Evolutionary conservation across 495 filamentous ascomycete species (phyloP).

Genomic region (Trichoderma virens): DNA sequence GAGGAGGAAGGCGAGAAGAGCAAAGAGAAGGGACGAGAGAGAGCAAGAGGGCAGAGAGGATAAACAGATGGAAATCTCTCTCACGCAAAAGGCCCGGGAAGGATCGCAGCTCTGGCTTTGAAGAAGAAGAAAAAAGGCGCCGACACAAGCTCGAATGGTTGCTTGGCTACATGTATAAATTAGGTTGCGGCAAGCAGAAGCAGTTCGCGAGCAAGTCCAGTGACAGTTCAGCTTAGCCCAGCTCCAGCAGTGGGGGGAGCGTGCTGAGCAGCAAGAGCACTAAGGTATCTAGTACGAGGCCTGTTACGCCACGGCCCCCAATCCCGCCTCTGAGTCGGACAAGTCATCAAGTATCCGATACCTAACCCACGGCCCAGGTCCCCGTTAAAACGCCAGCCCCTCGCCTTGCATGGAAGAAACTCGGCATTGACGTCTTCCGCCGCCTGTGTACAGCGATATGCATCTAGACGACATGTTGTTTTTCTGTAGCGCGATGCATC

Average conservation of each 20-base stretch:
- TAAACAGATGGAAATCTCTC: not conserved
- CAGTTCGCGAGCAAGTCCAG: constrained; percentile 5
- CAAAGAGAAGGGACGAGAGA: not conserved
- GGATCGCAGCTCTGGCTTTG: not conserved
- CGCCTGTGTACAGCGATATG: not conserved
- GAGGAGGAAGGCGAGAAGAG: not conserved
- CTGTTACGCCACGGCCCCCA: not conserved
- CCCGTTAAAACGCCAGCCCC: not conserved
- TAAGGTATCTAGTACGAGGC: not conserved
- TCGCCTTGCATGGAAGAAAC: not conserved
- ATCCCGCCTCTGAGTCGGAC: not conserved
- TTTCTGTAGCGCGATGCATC: not conserved
- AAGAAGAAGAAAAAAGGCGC: not conserved
- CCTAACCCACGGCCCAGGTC: not conserved
- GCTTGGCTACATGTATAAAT: not conserved
- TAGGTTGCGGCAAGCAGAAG: not conserved
- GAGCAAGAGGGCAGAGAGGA: not conserved
- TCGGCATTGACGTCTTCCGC: not conserved
- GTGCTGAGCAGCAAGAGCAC: constrained; percentile 10
- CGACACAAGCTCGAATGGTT: not conserved
- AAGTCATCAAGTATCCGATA: not conserved
- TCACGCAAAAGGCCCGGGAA: not conserved
- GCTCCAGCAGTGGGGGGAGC: constrained; percentile 12
- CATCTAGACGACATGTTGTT: not conserved
- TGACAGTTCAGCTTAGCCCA: constrained; percentile 15